Base-by-base conservation (phyloP, 179 eudicot genomes). In the Drosera spatulata region DNA sequence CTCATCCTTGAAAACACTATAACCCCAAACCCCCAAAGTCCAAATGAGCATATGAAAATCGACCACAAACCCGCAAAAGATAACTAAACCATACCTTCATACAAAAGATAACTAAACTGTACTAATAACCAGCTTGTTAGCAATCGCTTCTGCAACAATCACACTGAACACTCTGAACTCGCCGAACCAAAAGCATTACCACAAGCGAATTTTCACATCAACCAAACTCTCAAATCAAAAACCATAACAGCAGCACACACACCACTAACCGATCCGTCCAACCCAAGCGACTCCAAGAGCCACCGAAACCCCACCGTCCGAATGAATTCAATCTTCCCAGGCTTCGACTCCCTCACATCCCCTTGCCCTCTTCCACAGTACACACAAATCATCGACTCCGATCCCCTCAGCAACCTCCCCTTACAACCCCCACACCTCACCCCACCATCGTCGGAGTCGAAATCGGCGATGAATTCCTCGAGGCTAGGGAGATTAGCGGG, bases 201-300 rank as follows among this genome's bases (percentile, higher is more conserved):
- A 22, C 33, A 22, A 22, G 33, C 33, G 33, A 22, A 22, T 22
- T 22, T 22, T 22, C 33, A 22, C 1, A 22, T 22, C 33, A 22
- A 22, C 33, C 33, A 22, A 22, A 22, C 33, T 22, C 33, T 22
- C 33, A 22, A 22, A 22, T 22, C 33, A 22, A 22, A 22, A 22
- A 22, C 33, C 33, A 22, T 22, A 1, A 22, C 33, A 22, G 33
- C 33, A 22, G 33, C 49, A 46, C 11, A 46, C 5, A 41, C 8
- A 2, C 14, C 59, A 61, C 83, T 78, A 56, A 86, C 96, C 73
- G 91, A 84, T 79, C 80, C 93, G 82, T 89, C 86, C 59, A 89
- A 80, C 9, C 63, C 68, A 73, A 93, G 83, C 2, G 96, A 81
- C 11, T 72, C 73, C 12, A 89, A 76, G 61, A 93, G 64, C 93